Percentiles rank a stretch among this genome's conserved stretches.
These are phyloP conservation scores for Pythium sp. DNA, from an alignment of 352 stramenopile species.

Conservation along the genomic window DNA sequence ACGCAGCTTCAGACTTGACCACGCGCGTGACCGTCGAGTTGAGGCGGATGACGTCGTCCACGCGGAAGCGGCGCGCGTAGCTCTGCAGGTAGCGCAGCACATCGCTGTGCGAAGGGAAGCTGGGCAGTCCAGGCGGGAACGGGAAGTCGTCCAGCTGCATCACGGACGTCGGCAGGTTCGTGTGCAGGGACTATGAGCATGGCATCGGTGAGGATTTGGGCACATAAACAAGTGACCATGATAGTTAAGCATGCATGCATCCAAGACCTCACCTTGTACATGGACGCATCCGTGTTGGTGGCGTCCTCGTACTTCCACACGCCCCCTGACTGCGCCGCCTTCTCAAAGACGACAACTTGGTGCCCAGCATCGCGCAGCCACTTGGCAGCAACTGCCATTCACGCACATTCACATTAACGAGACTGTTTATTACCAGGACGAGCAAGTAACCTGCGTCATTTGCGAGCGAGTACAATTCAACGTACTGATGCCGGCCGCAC, in stretches of 20 bases:
- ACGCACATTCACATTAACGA: not conserved
- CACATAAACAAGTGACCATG: not conserved
- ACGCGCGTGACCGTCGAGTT: constrained; percentile 52
- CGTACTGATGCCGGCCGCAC: constrained; percentile 74
- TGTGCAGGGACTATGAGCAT: constrained; percentile 58
- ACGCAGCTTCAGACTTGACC: constrained; percentile 31
- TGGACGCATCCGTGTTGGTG: constrained; percentile 42
- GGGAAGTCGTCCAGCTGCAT: constrained; percentile 76
- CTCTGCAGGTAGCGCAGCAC: constrained; percentile 70
- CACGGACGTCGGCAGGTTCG: constrained; percentile 73
- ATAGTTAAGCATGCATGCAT: not conserved
- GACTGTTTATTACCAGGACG: not conserved
- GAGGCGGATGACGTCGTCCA: constrained; percentile 47
- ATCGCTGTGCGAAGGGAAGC: constrained; percentile 58
- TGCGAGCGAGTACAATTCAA: constrained; percentile 2
- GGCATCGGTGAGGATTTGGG: not conserved
- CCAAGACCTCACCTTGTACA: constrained; percentile 56
- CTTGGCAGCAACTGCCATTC: constrained; percentile 58
- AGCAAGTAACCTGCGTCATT: not conserved
- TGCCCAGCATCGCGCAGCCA: constrained; percentile 62
- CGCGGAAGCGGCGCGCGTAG: constrained; percentile 55
- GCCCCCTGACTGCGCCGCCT: constrained; percentile 51
- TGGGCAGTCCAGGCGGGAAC: constrained; percentile 50
- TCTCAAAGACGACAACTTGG: constrained; percentile 73
- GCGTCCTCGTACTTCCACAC: constrained; percentile 78